A percentile compares a stretch with the other conserved stretches of the same genome.
Evolutionary conservation across 805 yeast genomes (phyloP).

Genomic region (Sugiyamaella chiloensis): DNA sequence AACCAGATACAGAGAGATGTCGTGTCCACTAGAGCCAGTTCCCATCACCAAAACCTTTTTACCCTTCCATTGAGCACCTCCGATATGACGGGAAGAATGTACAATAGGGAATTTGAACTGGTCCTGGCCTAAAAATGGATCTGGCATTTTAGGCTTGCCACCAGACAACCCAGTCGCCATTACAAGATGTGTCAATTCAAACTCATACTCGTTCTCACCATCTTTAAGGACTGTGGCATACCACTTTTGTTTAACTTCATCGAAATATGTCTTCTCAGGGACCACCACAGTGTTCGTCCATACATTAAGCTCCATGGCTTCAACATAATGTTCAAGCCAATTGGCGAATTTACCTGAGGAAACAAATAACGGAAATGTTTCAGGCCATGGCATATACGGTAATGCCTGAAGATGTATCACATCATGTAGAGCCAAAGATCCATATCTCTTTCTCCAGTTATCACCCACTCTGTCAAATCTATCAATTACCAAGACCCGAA

Average conservation of each 20-base stretch:
- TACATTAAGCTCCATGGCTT: constrained; percentile 40
- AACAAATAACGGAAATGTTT: constrained; percentile 42
- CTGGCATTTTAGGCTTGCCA: constrained; percentile 45
- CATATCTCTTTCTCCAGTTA: constrained; percentile 47
- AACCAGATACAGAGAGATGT: constrained; percentile 44
- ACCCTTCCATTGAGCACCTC: constrained; percentile 43
- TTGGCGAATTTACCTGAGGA: constrained; percentile 46
- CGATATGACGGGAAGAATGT: constrained; percentile 42
- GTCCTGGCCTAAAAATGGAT: constrained; percentile 37
- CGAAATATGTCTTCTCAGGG: constrained; percentile 25
- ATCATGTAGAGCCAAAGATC: constrained; percentile 45
- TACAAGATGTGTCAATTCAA: constrained; percentile 36
- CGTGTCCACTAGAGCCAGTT: constrained; percentile 47
- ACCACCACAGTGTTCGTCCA: constrained; percentile 36
- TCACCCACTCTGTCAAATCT: constrained; percentile 41
- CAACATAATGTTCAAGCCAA: constrained; percentile 43
- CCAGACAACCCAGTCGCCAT: constrained; percentile 46
- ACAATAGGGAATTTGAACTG: constrained; percentile 39
- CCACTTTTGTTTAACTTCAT: constrained; percentile 31
- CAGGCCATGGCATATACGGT: constrained; percentile 41
- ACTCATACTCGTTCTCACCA: constrained; percentile 19
- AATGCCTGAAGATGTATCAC: constrained; percentile 44
- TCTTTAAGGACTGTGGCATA: constrained; percentile 32
- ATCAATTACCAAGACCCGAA: constrained; percentile 41
- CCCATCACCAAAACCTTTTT: constrained; percentile 46